A percentile compares a stretch with the other conserved stretches of the same genome.
Conservation (phyloP, 352 stramenopile species). For the Vaucheria bursata region DNA sequence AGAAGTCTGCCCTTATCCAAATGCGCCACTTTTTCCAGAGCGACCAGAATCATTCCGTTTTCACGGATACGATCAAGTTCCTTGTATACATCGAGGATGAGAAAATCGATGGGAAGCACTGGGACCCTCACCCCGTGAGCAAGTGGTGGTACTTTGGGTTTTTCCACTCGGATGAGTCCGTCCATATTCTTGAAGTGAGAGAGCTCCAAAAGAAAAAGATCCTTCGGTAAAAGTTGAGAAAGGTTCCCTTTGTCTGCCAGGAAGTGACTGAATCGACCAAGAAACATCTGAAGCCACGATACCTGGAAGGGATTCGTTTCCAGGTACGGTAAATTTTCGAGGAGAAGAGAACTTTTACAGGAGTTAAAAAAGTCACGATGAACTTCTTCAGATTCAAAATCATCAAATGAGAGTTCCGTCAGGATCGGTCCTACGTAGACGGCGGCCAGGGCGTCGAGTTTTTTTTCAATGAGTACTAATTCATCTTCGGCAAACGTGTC, state of each 20-base stretch:
- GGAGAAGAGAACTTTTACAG: not conserved
- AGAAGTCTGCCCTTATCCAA: too few relatives aligned
- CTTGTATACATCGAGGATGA: not conserved
- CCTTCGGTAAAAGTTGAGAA: not conserved
- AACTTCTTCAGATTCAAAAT: not conserved
- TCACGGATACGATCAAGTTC: not conserved
- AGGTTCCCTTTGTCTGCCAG: not conserved
- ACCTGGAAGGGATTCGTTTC: constrained; percentile 2
- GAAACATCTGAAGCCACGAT: not conserved
- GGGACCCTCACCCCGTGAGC: not conserved
- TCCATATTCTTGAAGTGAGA: not conserved
- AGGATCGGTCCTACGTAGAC: not conserved
- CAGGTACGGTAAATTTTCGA: not conserved
- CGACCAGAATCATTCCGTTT: not conserved
- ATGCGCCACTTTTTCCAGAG: too few relatives aligned
- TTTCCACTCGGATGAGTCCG: not conserved
- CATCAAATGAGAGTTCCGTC: not conserved
- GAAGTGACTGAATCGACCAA: not conserved
- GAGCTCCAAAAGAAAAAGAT: not conserved
- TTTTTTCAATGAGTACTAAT: not conserved
- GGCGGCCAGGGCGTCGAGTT: not conserved
- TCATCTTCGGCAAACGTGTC: not conserved
- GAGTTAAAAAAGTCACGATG: not conserved
- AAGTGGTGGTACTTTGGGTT: too few relatives aligned
- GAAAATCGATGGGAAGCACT: not conserved